Evolutionary conservation across 352 stramenopile genomes (phyloP), one percentile per base, ranked within the genome.

Genomic region (Globisporangium cystogenes): DNA sequence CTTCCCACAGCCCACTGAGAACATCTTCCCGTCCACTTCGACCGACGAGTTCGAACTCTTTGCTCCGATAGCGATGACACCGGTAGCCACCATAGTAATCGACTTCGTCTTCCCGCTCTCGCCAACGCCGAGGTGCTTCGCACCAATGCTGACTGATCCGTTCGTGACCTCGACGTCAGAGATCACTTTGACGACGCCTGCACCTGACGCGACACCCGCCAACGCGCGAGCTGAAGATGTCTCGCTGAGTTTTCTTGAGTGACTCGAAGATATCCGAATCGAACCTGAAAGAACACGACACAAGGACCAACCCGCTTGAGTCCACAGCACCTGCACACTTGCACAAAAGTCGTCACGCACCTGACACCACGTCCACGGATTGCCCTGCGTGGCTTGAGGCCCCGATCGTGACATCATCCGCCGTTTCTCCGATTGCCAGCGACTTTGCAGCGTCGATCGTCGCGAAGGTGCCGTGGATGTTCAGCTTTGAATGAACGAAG

Each of bases 281-380:
- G 41, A 62, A 15, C 51, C 56, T 58, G 23, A n/a, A 53, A 29
- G 26, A 2, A 29, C 26, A 29, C 5, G 26, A 29, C 0, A n/a
- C 8, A 46, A 24, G 10, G 14, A 48, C 23, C 10, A 41, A 5
- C 37, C 11, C 33, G 5, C 33, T 3, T 39, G 18, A 39, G 33
- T 7, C 12, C 18, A 18, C 11, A 11, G 12, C 12, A 39, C 18
- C 33, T 4, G 14, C 2, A 39, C 33, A 12, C 33, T 16, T 7
- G 14, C 5, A 18, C 14, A 1, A 3, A 39, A 12, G 6, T 39
- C 33, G 3, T 12, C 33, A 47, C 49, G 16, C 31, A 49, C 65
- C 58, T 35, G 71, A 74, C 4, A 47, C 42, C 23, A 78, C n/a
- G 18, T 76, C 65, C 2, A 68, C 59, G 20, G 63, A 56, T 48